Percentiles rank a stretch among this genome's conserved stretches.
These are phyloP conservation scores for Chaetomium olivaceum DNA, from an alignment of 2,329 filamentous ascomycete genomes.

Conservation along the genomic window DNA sequence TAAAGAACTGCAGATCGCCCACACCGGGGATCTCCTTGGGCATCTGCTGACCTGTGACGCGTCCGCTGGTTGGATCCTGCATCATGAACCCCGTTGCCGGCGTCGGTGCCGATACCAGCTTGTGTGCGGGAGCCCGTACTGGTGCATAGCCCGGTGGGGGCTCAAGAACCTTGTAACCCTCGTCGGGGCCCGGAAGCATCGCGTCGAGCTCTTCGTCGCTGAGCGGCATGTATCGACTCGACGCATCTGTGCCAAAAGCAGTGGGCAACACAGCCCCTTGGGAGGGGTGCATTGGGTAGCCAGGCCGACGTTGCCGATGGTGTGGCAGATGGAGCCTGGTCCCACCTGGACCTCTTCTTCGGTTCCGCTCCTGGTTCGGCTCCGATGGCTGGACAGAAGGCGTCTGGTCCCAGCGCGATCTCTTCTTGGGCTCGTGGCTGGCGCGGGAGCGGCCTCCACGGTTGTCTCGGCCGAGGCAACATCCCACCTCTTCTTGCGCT, in stretches of 20 bases:
- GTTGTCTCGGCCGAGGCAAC: constrained; percentile 63
- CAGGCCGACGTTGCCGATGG: constrained; percentile 70
- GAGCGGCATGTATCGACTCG: constrained; percentile 74
- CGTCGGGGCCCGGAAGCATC: constrained; percentile 82
- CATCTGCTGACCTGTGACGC: constrained; percentile 83
- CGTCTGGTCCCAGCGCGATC: constrained; percentile 86
- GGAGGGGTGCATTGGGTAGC: constrained; percentile 77
- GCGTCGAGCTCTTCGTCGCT: constrained; percentile 93
- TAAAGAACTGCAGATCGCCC: constrained; percentile 96
- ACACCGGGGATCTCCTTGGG: constrained; percentile 95
- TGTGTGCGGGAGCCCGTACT: constrained; percentile 72
- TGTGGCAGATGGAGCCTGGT: constrained; percentile 81
- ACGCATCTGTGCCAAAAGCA: constrained; percentile 78
- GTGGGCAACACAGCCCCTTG: constrained; percentile 54
- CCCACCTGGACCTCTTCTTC: constrained; percentile 80
- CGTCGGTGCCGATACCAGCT: constrained; percentile 70
- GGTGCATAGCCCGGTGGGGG: constrained; percentile 92
- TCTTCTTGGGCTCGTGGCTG: constrained; percentile 66
- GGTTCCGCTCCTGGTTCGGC: constrained; percentile 59
- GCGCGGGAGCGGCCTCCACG: constrained; percentile 49
- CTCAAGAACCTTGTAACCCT: constrained; percentile 90
- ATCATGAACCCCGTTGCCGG: constrained; percentile 92
- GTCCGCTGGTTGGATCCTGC: constrained; percentile 86
- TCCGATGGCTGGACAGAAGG: constrained; percentile 58
- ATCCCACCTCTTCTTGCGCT: constrained; percentile 96